Evolutionary conservation across 129 eudicot species (phyloP), one percentile per base, ranked within the genome.

Genomic region (Lactuca sativa): DNA sequence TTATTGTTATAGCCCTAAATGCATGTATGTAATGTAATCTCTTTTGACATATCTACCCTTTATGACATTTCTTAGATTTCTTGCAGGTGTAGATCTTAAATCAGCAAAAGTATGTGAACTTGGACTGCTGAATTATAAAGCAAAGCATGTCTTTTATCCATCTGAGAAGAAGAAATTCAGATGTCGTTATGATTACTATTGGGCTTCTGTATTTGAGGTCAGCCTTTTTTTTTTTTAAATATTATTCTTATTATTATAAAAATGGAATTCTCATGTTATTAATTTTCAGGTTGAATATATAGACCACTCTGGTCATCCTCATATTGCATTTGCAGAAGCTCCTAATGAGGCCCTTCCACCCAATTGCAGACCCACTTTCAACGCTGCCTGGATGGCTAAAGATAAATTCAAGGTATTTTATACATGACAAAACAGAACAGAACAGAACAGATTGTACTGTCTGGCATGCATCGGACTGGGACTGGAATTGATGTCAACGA

Each of bases 161-260:
- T 80, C 85, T 40, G 97, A 95, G 67, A 82, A 82, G 66, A 95
- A 86, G 82, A 95, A 90, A 56, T 90, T 87, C 66, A 87, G 99
- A 63, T 95, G 99, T 66, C 96, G 80, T 62, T 84, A 90, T 82
- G 99, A 95, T 86, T 95, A 90, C 74, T 95, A 95, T 62, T 95
- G 99, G 99, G 97, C 99, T 55, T 95, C 99, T 51, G 77, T 95
- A 47, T 90, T 95, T 77, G 80, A 90, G 99, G 99, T 95, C 63
- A 76, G 2, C 30, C 30, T 25, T 25, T 37, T 60, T 73, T n/a
- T 53, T 17, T 64, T 69, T 61, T 43, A 61, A 38, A 12, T 59
- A 53, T 15, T 40, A 15, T 55, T 48, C 58, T 59, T 25, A 55
- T 11, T 17, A 36, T 40, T 25, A 12, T 17, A 51, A 56, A 56